Evolutionary conservation across 768 basidiomycete genomes (phyloP), one percentile per base, ranked within the genome.

Genomic region (Lyophyllum decastes): DNA sequence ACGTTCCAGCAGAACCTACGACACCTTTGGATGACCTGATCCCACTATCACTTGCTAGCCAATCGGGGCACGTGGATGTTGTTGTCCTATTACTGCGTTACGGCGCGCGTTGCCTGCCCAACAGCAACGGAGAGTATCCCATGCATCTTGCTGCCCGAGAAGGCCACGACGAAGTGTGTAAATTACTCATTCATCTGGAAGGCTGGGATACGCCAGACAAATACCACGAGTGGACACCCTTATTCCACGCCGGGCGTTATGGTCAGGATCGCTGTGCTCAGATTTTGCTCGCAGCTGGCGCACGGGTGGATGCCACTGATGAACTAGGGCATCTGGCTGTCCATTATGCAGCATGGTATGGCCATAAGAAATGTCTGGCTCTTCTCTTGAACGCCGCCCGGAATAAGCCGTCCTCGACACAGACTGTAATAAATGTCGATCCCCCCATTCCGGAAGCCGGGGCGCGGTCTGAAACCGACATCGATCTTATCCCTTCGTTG

Each of bases 321-420:
- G 97, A 99, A 73, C 78, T 90, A 45, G 89, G 88, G 10, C 90
- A 93, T 66, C 82, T 84, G 35, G 86, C 96, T 17, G 81, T 94
- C 43, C 94, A 97, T 74, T 98, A 98, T 68, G 95, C 96, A 1
- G 95, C 94, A 4, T 99, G 96, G 95, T 93, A 93, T 66, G 96
- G 94, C 2, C 91, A 95, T 67, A 82, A 87, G 51, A 73, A 76
- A 19, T 92, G 86, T 62, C 82, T 92, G 49, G 74, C 79, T 25
- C 70, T 84, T 2, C 80, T 96, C 16, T 74, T 92, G 46, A 73
- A 69, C 21, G 79, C 80, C 0, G 70, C 76, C 21, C 68, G 66
- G 52, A 70, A 70, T 19, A 59, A 66, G 8, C 68, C 77, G n/a
- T 55, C 66, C 9, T 52, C 60, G 19, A 52, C 63, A 33, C 70